Base-by-base conservation (phyloP, 352 stramenopile genomes). In the Phytophthora ramorum region DNA sequence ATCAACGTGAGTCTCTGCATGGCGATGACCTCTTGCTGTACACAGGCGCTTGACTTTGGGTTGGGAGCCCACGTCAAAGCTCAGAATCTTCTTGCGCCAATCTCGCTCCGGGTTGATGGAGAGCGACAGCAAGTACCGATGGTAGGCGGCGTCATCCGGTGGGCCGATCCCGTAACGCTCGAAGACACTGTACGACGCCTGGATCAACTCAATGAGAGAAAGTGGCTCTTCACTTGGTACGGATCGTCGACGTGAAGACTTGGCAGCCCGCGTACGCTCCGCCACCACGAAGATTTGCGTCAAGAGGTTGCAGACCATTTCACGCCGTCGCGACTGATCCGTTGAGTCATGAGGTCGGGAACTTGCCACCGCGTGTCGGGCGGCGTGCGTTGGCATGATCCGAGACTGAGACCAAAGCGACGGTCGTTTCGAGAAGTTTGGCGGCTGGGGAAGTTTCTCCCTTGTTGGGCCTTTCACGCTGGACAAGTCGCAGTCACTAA, bases 181-280 rank as follows among this genome's bases (percentile, higher is more conserved):
- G 41, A 92, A 86, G 13, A 92, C 74, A 0, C 47, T 58, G 30
- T 71, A 76, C 2, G 83, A 89, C 28, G 81, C 79, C 45, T 90
- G 73, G 26, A 90, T 83, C 16, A 92, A 66, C 45, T 90, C 83
- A 34, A 89, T 83, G 4, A 91, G 66, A 59, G 80, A 85, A 44
- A 91, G 52, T 7, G 76, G 54, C 3, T 66, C 34, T 14, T 55
- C 35, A 9, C 48, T 24, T 19, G 14, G 12, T 28, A 20, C 9
- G 38, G 12, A 19, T 8, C 55, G 12, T 40, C 35, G 44, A 17
- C 35, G 67, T 37, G 47, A 46, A 35, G 16, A 2, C 30, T 66
- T 70, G 4, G 56, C 41, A 30, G 58, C 63, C 54, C 58, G 60
- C 13, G 58, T 62, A 13, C 65, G 69, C 60, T 83, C 65, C 0